These are phyloP conservation scores for Lactuca sativa DNA, from an alignment of 129 eudicot genomes.

Conservation along the genomic window DNA sequence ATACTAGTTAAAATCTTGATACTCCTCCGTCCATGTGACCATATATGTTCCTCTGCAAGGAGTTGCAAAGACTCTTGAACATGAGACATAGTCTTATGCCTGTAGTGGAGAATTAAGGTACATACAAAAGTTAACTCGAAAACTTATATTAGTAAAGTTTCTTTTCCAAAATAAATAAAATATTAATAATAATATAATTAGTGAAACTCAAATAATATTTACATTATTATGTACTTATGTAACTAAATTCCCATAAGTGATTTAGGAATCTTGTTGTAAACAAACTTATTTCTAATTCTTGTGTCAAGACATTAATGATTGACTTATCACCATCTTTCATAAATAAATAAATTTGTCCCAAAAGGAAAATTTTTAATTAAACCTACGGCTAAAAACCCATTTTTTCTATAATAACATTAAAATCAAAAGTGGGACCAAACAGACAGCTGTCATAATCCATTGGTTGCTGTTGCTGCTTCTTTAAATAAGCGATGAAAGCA, in stretches of 20 bases:
- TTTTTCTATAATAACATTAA: background rate
- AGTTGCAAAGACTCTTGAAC: too few relatives aligned
- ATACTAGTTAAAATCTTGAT: too few relatives aligned
- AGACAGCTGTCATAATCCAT: slow-evolving; percentile 16
- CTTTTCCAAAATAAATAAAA: too few relatives aligned
- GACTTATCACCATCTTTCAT: background rate
- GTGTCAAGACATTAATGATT: background rate
- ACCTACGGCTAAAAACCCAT: background rate
- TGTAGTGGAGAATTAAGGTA: too few relatives aligned
- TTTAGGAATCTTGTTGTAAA: background rate
- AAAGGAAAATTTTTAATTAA: background rate
- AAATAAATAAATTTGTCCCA: background rate
- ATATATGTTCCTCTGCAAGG: too few relatives aligned
- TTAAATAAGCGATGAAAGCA: background rate
- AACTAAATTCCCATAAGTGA: background rate
- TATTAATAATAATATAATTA: too few relatives aligned
- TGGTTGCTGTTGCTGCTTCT: background rate
- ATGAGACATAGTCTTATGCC: too few relatives aligned
- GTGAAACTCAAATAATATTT: too few relatives aligned
- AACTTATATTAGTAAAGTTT: too few relatives aligned
- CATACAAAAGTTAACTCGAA: too few relatives aligned
- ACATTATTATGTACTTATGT: too few relatives aligned
- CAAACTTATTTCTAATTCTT: background rate
- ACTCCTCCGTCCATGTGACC: too few relatives aligned
- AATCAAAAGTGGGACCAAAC: background rate